These are phyloP conservation scores for Pugionium cornutum DNA, from an alignment of 345 rosid species.

Conservation along the genomic window DNA sequence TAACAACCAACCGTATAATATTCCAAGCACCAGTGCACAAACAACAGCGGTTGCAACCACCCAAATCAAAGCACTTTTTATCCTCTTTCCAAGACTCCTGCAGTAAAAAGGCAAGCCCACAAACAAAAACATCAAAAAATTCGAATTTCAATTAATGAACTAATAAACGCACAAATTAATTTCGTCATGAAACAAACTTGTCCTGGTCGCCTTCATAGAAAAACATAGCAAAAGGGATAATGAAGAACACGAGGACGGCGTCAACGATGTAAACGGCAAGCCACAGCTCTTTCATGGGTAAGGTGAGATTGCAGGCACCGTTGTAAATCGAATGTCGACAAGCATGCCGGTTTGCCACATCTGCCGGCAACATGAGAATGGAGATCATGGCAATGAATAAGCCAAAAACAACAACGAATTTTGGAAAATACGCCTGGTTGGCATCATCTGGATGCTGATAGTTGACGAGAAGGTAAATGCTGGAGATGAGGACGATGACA, in stretches of 20 bases:
- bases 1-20: constrained; percentile 73
- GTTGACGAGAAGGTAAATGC: constrained; percentile 92
- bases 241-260: constrained; percentile 88
- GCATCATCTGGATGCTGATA: constrained; percentile 99
- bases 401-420: constrained; percentile 92
- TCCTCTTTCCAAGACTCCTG: constrained; percentile 87
- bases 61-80: constrained; percentile 86
- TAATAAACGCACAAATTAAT: not conserved
- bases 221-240: constrained; percentile 98
- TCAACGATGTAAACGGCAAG: constrained; percentile 81
- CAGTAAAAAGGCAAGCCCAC: constrained; percentile 13
- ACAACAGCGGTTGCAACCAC: constrained; percentile 81
- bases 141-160: not conserved
- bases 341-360: constrained; percentile 98
- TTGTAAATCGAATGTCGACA: constrained; percentile 88
- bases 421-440: constrained; percentile 98
- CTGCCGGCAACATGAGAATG: constrained; percentile 97
- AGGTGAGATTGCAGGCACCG: constrained; percentile 91
- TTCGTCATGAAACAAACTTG: constrained; percentile 55
- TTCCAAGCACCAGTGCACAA: constrained; percentile 84
- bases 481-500: constrained; percentile 80
- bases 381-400: constrained; percentile 84
- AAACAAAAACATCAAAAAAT: constrained; percentile 11
- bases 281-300: constrained; percentile 99
- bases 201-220: constrained; percentile 99